Percentiles rank a stretch among this genome's conserved stretches.
Evolutionary conservation across 805 yeast genomes (phyloP).

Genomic region (Barnettozyma botsteinii): DNA sequence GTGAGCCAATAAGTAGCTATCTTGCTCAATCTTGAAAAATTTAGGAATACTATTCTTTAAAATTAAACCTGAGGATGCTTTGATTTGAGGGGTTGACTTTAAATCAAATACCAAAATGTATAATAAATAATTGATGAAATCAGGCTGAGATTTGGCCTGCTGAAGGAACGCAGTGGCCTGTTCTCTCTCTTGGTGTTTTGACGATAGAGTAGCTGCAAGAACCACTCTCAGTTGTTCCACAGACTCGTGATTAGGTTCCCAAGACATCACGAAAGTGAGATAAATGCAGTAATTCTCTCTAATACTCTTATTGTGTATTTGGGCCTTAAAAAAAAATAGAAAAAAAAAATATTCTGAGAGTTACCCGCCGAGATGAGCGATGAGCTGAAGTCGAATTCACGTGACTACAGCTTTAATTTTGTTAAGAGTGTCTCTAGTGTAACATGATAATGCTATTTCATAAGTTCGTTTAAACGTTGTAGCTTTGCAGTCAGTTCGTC

Average conservation of each 20-base stretch:
- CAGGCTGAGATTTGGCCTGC: conserved; percentile 65
- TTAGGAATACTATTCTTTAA: conserved; percentile 69
- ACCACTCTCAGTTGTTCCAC: conserved; percentile 60
- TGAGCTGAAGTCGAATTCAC: conserved; percentile 2
- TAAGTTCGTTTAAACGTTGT: conserved; percentile 15
- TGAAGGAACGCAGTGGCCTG: conserved; percentile 70
- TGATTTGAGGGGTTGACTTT: conserved; percentile 43
- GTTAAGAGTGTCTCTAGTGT: too few species aligned
- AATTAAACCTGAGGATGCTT: conserved; percentile 86
- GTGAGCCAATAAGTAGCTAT: conserved; percentile 31
- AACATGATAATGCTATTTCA: too few species aligned
- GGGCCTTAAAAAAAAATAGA: neutral
- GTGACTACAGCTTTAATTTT: too few species aligned
- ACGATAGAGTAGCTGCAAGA: conserved; percentile 65
- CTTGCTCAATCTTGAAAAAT: conserved; percentile 28
- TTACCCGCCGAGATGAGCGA: conserved; percentile 6
- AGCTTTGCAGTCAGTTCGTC: conserved; percentile 29
- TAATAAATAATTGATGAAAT: conserved; percentile 75
- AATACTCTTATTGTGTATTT: neutral
- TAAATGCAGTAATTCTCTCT: too few species aligned
- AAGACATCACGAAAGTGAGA: too few species aligned
- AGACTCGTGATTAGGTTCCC: conserved; percentile 65
- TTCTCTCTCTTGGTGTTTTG: conserved; percentile 46
- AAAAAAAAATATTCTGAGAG: neutral
- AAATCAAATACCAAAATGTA: conserved; percentile 56